A percentile compares a stretch with the other conserved stretches of the same genome.
phyloP scores from a whole-genome alignment of 2,329 filamentous ascomycete species.

The Monosporascus sp. region DNA sequence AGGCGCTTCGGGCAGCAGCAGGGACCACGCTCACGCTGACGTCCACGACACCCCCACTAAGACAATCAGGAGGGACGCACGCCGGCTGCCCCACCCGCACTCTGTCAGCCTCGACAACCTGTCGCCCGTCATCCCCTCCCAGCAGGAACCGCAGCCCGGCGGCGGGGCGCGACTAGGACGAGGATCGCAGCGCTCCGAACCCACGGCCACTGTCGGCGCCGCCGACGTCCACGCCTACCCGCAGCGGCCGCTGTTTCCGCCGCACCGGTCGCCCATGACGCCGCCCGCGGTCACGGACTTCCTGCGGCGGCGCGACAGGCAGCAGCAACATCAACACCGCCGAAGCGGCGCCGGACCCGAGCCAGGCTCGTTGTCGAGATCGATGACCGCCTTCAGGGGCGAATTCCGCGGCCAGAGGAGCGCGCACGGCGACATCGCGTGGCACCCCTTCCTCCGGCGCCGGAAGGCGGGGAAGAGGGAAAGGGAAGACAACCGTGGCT shows the following conservation, averaged over 20 bases:
- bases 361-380: not conserved
- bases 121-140: not conserved
- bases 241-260: conserved; percentile 17
- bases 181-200: not conserved
- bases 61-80: too few relatives aligned
- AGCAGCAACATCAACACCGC: not conserved
- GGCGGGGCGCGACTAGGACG: not conserved
- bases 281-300: conserved; percentile 8
- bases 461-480: not conserved
- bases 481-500: too few relatives aligned
- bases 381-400: not conserved
- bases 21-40: not conserved
- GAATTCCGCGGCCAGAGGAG: conserved; percentile 15
- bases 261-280: conserved; percentile 8
- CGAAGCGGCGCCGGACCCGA: not conserved
- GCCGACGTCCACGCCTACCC: conserved; percentile 25
- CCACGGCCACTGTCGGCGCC: conserved; percentile 5
- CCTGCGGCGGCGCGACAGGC: not conserved
- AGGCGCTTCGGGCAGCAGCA: conserved; percentile 7
- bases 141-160: too few relatives aligned
- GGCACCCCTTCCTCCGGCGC: conserved; percentile 14
- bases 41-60: not conserved
- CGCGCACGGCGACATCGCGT: conserved; percentile 12
- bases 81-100: not conserved
- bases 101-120: conserved; percentile 31